phyloP scores from a whole-genome alignment of 176 grass and related monocot genomes.

The maize (Zea mays) region Zm-B73-REFERENCE-NAM-5.0 NC_050097.1:75655501-75656000 shows the following conservation, averaged over 20 bases:
- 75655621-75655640: slow-evolving; percentile 91
- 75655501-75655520: slow-evolving; percentile 95
- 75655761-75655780: slow-evolving; percentile 16
- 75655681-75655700: background rate
- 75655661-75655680: slow-evolving; percentile 87
- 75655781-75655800: slow-evolving; percentile 16
- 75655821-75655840: background rate
- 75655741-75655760: slow-evolving; percentile 38
- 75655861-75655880: background rate
- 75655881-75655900: background rate
- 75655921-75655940: too few species aligned
- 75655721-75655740: background rate
- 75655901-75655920: background rate
- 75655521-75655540: slow-evolving; percentile 87
- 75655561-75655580: background rate
- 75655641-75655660: slow-evolving; percentile 91
- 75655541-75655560: background rate
- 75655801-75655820: background rate
- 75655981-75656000: too few species aligned
- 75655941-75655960: too few species aligned
- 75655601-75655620: slow-evolving; percentile 53
- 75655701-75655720: slow-evolving; percentile 1
- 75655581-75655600: background rate
- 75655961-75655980: too few species aligned
- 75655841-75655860: too few species aligned